phyloP scores from a whole-genome alignment of 2,329 filamentous ascomycete genomes.

The Aureobasidium zeae region DNA sequence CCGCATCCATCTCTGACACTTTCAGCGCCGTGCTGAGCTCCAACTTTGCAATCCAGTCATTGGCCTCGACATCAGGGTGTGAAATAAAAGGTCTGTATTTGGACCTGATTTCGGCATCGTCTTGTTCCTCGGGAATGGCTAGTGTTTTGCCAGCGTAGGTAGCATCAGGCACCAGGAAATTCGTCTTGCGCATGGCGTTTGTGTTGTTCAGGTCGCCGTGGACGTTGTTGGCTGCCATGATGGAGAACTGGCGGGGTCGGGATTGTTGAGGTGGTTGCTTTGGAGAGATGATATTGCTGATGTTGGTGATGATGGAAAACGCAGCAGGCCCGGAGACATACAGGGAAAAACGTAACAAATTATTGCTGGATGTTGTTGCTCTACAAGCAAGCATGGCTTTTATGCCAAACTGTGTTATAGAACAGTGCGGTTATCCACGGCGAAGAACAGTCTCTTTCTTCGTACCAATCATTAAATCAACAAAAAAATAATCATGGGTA shows the following conservation, averaged over 20 bases:
- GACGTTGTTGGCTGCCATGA: background rate
- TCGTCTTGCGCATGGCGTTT: conserved; percentile 18
- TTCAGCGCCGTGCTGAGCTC: conserved; percentile 46
- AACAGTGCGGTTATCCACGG: no score
- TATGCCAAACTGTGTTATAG: no score
- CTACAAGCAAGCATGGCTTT: no score
- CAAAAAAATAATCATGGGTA: no score
- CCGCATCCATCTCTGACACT: conserved; percentile 43
- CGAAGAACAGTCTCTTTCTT: no score
- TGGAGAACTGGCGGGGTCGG: conserved; percentile 1
- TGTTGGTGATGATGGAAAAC: no score
- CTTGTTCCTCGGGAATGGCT: conserved; percentile 38
- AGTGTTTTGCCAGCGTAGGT: conserved; percentile 27
- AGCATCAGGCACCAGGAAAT: conserved; percentile 16
- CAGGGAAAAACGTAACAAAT: no score
- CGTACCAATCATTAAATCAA: no score
- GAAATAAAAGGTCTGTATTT: conserved; percentile 52
- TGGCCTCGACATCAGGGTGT: conserved; percentile 26
- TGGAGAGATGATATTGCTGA: no score
- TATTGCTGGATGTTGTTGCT: no score
- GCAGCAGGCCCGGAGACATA: no score
- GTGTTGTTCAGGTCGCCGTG: conserved; percentile 24
- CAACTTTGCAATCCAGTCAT: conserved; percentile 49
- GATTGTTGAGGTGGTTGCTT: no score
- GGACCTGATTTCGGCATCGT: conserved; percentile 37